Conservation (phyloP, 2,329 filamentous ascomycete genomes). For the Hyphodiscus sp. region DNA sequence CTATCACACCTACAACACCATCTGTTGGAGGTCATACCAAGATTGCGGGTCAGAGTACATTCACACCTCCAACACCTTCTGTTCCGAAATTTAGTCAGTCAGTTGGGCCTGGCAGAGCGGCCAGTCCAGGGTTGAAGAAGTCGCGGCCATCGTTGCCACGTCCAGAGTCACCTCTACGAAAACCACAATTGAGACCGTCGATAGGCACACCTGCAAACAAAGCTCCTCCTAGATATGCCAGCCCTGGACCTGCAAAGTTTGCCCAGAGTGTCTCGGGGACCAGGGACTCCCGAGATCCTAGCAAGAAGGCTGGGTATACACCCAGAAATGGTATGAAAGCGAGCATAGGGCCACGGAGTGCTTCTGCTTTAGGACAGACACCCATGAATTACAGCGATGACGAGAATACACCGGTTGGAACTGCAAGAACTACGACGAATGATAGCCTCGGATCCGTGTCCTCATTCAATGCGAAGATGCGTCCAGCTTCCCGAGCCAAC, state of each 20-base stretch:
- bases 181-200: conserved; percentile 53
- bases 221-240: conserved; percentile 53
- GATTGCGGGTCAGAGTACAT: conserved; percentile 37
- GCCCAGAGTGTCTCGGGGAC: conserved; percentile 57
- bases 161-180: conserved; percentile 78
- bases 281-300: conserved; percentile 49
- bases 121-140: conserved; percentile 67
- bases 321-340: conserved; percentile 42
- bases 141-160: conserved; percentile 73
- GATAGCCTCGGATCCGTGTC: conserved; percentile 49
- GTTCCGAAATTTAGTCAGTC: conserved; percentile 84
- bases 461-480: conserved; percentile 46
- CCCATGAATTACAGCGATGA: conserved; percentile 48
- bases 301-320: conserved; percentile 41
- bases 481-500: conserved; percentile 41
- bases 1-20: conserved; percentile 64
- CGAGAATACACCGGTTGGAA: conserved; percentile 46
- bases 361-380: conserved; percentile 48
- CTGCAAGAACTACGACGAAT: conserved; percentile 44
- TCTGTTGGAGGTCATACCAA: conserved; percentile 46
- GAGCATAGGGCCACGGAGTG: conserved; percentile 50
- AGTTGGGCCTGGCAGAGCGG: conserved; percentile 61
- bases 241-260: conserved; percentile 55
- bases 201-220: conserved; percentile 47
- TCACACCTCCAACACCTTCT: conserved; percentile 58